These are phyloP conservation scores for Curvularia verruculosa DNA, from an alignment of 2,329 filamentous ascomycete genomes.

Conservation along the genomic window DNA sequence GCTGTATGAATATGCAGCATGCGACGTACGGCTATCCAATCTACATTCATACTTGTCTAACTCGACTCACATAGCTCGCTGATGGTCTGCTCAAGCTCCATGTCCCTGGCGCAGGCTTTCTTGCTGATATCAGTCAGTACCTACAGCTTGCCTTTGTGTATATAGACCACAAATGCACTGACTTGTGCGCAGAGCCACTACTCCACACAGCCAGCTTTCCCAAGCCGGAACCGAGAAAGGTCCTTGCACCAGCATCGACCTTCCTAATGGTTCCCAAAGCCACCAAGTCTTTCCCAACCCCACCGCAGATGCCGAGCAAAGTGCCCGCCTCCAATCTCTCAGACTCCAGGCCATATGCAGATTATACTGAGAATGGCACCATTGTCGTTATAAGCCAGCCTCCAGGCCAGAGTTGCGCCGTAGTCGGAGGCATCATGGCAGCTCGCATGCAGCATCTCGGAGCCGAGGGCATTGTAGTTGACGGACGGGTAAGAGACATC, in stretches of 20 bases:
- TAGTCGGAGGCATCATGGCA: conserved; percentile 79
- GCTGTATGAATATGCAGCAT: conserved; percentile 43
- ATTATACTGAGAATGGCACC: conserved; percentile 64
- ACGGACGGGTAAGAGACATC: conserved; percentile 71
- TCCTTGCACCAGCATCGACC: conserved; percentile 64
- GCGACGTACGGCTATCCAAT: conserved; percentile 33
- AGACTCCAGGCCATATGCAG: conserved; percentile 67
- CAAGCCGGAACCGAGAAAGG: conserved; percentile 31
- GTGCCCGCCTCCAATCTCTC: conserved; percentile 34
- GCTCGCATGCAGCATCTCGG: conserved; percentile 68
- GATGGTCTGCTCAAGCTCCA: conserved; percentile 75
- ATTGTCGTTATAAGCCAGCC: conserved; percentile 73
- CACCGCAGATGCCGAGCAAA: conserved; percentile 44
- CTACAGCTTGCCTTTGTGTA: conserved; percentile 46
- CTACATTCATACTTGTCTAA: background rate
- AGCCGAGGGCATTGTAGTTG: conserved; percentile 67
- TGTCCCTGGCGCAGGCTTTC: conserved; percentile 68
- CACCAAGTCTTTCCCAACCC: conserved; percentile 49
- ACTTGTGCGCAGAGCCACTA: conserved; percentile 33
- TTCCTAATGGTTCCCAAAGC: conserved; percentile 67
- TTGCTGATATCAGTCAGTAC: conserved; percentile 69
- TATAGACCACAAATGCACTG: background rate
- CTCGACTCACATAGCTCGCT: conserved; percentile 52
- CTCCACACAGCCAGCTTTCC: conserved; percentile 26
- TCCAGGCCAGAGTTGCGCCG: conserved; percentile 68